Conservation (phyloP, 2,329 filamentous ascomycete genomes). For the Paraphoma sp. region DNA sequence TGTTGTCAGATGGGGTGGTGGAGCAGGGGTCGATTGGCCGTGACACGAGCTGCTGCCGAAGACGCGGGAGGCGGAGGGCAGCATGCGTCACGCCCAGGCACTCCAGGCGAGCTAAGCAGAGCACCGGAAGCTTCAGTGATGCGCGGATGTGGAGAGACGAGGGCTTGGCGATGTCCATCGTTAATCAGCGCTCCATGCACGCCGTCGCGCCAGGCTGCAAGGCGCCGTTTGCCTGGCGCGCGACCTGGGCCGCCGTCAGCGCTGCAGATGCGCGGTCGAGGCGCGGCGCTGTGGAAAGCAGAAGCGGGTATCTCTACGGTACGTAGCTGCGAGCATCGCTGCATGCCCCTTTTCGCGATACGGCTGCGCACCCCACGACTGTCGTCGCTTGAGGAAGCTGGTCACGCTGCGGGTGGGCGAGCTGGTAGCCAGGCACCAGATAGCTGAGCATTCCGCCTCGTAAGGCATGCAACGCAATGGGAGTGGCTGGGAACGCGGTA, state of each 20-base stretch:
- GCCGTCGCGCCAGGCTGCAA: conserved; percentile 17
- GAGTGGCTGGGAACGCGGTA: conserved; percentile 15
- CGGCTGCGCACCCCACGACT: not conserved
- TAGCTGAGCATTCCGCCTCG: conserved; percentile 27
- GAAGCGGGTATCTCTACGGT: not conserved
- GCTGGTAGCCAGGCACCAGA: not conserved
- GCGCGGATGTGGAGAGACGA: conserved; percentile 32
- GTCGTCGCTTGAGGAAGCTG: not conserved
- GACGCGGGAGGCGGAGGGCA: conserved; percentile 41
- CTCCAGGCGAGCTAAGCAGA: conserved; percentile 35
- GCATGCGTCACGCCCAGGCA: conserved; percentile 37
- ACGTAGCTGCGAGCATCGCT: conserved; percentile 1
- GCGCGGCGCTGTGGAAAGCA: too few species aligned
- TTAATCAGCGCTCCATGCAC: conserved; percentile 24
- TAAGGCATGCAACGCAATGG: conserved; percentile 21
- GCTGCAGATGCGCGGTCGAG: conserved; percentile 1
- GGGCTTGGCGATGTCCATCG: conserved; percentile 30
- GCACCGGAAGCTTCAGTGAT: conserved; percentile 41
- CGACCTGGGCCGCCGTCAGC: conserved; percentile 11
- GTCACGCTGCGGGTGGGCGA: not conserved
- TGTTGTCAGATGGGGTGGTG: conserved; percentile 35
- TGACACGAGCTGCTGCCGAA: conserved; percentile 40
- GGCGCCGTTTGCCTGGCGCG: conserved; percentile 15
- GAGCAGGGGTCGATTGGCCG: conserved; percentile 35
- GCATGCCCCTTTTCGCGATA: conserved; percentile 11